phyloP scores from a whole-genome alignment of 2,329 filamentous ascomycete genomes.

The Ophiocordyceps polyrhachis-furcata region DNA sequence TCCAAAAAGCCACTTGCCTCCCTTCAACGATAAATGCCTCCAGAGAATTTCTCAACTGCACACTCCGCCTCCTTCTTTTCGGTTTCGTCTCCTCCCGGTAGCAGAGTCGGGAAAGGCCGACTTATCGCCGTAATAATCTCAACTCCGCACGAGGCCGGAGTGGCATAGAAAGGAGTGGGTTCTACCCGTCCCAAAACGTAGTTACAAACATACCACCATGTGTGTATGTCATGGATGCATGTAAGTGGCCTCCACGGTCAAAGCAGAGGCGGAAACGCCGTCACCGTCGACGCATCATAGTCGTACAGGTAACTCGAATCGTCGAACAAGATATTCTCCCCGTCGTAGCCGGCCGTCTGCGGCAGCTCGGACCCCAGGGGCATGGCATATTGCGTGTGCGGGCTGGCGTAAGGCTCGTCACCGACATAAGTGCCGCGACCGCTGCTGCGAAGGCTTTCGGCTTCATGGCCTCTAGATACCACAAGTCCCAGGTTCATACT shows the following conservation, averaged over 20 bases:
- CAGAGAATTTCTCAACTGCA: neutral
- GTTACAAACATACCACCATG: neutral
- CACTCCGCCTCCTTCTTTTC: neutral
- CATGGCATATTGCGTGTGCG: slow-evolving; percentile 11
- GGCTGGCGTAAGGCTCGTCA: slow-evolving; percentile 15
- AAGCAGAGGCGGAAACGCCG: neutral
- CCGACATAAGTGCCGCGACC: slow-evolving; percentile 16
- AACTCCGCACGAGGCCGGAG: neutral
- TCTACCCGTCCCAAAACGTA: neutral
- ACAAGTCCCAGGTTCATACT: slow-evolving; percentile 42
- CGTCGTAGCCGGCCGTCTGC: slow-evolving; percentile 14
- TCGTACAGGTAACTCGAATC: slow-evolving; percentile 12
- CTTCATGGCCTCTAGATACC: slow-evolving; percentile 30
- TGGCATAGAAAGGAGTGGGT: neutral
- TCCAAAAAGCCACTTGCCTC: neutral
- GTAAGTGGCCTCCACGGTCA: neutral
- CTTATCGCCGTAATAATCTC: neutral
- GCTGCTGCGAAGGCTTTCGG: slow-evolving; percentile 24
- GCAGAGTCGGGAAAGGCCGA: neutral
- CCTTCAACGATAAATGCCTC: neutral
- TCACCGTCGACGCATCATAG: neutral
- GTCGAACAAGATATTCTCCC: slow-evolving; percentile 16
- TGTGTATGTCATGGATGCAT: neutral
- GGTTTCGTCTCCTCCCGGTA: neutral
- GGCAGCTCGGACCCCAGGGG: slow-evolving; percentile 7